Percentiles rank a stretch among this genome's conserved stretches.
These are phyloP conservation scores for Hysterangium stoloniferum DNA, from an alignment of 768 basidiomycete genomes.

Conservation along the genomic window DNA sequence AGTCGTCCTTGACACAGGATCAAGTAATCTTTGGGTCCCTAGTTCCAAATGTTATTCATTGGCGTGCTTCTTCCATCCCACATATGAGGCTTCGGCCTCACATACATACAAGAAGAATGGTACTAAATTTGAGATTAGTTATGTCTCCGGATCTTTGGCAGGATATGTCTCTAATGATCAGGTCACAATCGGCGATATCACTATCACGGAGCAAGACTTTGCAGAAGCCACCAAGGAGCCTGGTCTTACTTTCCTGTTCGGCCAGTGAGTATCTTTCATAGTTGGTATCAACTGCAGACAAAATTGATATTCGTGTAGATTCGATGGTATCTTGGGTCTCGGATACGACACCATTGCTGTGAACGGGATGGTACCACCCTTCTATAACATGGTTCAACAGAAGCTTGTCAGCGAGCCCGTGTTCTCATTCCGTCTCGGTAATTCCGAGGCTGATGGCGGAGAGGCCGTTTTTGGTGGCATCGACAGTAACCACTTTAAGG, in stretches of 20 bases:
- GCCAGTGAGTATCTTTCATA: conserved; percentile 74
- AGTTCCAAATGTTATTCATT: conserved; percentile 75
- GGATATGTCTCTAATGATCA: conserved; percentile 87
- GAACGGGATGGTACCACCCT: conserved; percentile 86
- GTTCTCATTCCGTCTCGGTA: conserved; percentile 90
- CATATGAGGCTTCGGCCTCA: conserved; percentile 78
- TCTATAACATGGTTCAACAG: conserved; percentile 87
- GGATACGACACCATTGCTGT: conserved; percentile 95
- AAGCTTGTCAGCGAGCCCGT: conserved; percentile 76
- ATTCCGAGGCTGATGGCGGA: conserved; percentile 81
- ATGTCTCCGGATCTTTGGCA: conserved; percentile 95
- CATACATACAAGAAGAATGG: conserved; percentile 88
- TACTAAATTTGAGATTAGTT: conserved; percentile 80
- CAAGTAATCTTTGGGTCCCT: conserved; percentile 93
- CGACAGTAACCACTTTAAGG: conserved; percentile 67
- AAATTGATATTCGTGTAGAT: conserved; percentile 38
- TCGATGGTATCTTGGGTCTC: conserved; percentile 92
- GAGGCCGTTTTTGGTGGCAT: conserved; percentile 91
- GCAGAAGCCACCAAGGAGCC: conserved; percentile 96
- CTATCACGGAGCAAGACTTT: conserved; percentile 71
- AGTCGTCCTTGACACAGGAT: conserved; percentile 91
- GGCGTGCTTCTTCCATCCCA: conserved; percentile 88
- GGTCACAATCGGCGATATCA: conserved; percentile 76
- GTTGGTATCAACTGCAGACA: too few relatives aligned
- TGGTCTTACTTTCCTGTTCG: conserved; percentile 94